Percentiles rank a stretch among this genome's conserved stretches.
phyloP scores from a whole-genome alignment of 2,329 filamentous ascomycete genomes.

The Talaromyces verruculosus region DNA sequence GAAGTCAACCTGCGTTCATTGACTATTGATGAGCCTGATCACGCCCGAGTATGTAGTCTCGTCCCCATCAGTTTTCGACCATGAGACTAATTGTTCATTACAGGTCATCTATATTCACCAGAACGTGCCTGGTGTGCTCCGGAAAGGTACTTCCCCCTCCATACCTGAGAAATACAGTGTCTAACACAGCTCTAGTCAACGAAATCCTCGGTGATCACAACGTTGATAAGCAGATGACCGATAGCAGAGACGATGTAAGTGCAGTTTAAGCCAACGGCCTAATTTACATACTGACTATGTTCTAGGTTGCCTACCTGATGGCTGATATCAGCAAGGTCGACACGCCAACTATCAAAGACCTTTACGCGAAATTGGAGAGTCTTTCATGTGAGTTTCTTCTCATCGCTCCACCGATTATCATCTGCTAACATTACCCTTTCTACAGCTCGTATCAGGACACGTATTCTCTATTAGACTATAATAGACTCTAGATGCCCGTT shows the following conservation, averaged over 20 bases:
- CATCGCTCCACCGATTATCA: background rate
- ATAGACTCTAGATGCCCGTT: conserved; percentile 5
- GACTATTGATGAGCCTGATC: conserved; percentile 83
- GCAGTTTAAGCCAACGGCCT: background rate
- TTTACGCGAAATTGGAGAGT: conserved; percentile 78
- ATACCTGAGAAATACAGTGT: background rate
- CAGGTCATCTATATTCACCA: conserved; percentile 92
- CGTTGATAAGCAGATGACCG: conserved; percentile 97
- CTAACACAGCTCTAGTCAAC: conserved; percentile 64
- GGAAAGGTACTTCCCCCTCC: conserved; percentile 60
- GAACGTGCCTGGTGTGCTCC: conserved; percentile 92
- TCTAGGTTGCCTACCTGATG: conserved; percentile 86
- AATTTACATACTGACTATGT: conserved; percentile 22
- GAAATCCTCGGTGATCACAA: conserved; percentile 93
- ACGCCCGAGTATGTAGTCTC: conserved; percentile 67
- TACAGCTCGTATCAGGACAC: conserved; percentile 48
- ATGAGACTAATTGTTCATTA: conserved; percentile 22
- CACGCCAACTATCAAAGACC: conserved; percentile 75
- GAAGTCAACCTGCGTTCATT: conserved; percentile 88
- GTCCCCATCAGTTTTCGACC: background rate
- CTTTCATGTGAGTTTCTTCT: conserved; percentile 65
- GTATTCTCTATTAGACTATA: conserved; percentile 42
- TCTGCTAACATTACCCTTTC: conserved; percentile 20
- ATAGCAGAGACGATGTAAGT: conserved; percentile 82
- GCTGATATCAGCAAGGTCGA: conserved; percentile 91